Percentiles rank a stretch among this genome's conserved stretches.
These are phyloP conservation scores for Nicotiana paniculata DNA, from an alignment of 257 asterid species.

Conservation along the genomic window DNA sequence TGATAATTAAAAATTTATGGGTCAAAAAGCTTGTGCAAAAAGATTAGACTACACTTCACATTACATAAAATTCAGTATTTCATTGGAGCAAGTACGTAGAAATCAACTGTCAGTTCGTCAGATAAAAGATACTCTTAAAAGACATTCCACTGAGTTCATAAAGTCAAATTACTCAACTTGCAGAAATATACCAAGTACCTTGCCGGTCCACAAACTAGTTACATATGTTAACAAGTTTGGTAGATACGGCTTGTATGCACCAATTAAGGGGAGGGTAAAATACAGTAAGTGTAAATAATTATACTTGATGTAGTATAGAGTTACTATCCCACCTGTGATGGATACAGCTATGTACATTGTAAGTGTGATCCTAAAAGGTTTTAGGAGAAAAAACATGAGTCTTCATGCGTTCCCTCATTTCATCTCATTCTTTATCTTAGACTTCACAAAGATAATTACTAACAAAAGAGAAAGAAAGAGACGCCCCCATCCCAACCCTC, in stretches of 20 bases:
- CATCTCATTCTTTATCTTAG: neutral
- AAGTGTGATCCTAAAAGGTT: neutral
- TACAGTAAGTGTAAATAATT: neutral
- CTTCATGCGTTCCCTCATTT: neutral
- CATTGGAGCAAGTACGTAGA: neutral
- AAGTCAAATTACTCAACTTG: neutral
- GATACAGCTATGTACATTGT: neutral
- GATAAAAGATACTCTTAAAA: neutral
- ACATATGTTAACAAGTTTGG: neutral
- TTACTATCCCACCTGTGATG: neutral
- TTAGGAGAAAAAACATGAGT: neutral
- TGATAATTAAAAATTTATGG: neutral
- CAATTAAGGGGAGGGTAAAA: neutral
- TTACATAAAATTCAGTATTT: neutral
- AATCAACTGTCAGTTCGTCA: neutral
- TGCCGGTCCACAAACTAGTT: neutral
- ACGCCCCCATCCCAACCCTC: neutral
- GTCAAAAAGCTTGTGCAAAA: too few species aligned
- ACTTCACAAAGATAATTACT: neutral
- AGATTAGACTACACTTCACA: neutral
- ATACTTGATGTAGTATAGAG: neutral
- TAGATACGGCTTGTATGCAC: neutral
- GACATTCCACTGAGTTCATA: neutral
- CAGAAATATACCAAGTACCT: neutral
- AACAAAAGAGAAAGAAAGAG: neutral